phyloP scores from a whole-genome alignment of 139 green algal species.

The Chlorella sp. region DNA sequence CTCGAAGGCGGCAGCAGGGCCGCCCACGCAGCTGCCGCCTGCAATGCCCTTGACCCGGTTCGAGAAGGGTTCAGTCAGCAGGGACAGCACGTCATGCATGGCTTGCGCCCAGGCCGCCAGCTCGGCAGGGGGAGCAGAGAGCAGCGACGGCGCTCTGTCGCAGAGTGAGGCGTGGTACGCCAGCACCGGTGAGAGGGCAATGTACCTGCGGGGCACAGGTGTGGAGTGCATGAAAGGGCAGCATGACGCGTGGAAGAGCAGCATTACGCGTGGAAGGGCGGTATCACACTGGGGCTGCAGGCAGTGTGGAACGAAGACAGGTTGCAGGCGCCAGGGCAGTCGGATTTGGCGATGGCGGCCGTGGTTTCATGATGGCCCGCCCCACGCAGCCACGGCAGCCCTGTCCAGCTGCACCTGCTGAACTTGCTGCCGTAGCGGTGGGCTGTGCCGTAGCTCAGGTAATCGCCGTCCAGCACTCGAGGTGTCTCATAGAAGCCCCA shows the following conservation, averaged over 20 bases:
- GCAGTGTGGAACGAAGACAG: too few species aligned
- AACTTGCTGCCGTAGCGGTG: neutral
- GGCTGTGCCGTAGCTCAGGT: neutral
- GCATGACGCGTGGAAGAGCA: too few species aligned
- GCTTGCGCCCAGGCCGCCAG: neutral
- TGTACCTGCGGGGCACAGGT: neutral
- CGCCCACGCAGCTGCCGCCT: neutral
- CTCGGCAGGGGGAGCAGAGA: neutral
- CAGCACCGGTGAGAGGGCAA: neutral
- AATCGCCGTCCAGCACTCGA: neutral
- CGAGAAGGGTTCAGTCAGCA: neutral
- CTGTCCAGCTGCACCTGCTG: neutral
- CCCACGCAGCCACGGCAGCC: too few species aligned
- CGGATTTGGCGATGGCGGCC: too few species aligned
- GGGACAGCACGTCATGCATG: neutral
- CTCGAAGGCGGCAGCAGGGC: neutral
- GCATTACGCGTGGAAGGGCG: too few species aligned
- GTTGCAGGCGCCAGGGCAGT: too few species aligned
- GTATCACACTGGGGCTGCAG: too few species aligned
- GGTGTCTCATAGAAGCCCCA: neutral
- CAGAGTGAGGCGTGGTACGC: neutral
- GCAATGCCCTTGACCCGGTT: neutral
- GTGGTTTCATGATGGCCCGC: too few species aligned
- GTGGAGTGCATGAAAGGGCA: neutral
- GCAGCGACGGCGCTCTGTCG: neutral